Evolutionary conservation across 2,329 filamentous ascomycete species (phyloP), one percentile per base, ranked within the genome.

Genomic region (Alternaria triticina): DNA sequence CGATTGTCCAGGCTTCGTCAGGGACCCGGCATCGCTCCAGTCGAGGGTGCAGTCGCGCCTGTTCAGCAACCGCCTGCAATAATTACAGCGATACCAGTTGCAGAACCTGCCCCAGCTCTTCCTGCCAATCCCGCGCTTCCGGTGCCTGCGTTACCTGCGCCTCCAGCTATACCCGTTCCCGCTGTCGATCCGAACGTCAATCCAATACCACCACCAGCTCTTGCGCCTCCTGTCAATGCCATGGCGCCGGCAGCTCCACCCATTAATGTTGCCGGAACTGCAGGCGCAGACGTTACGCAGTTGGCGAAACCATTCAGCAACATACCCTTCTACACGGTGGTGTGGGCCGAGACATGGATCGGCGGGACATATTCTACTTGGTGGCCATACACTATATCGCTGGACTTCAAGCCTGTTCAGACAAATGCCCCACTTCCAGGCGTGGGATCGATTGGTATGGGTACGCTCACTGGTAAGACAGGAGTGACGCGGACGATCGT

Each of bases 321-420:
- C 15, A 54, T 65, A 25, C 68, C 71, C 47, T 73, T 69, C 10
- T 66, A 76, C 11, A 79, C 71, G 2, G 74, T 77, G 8, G 67
- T 74, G 54, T 81, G 78, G 78, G 60, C 75, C 13, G 73, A 78
- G 54, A 78, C 77, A 9, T 62, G 68, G 61, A 70, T 78, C 11
- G 72, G 65, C 20, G 65, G 70, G 10, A 71, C 67, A 2, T 65
- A 64, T 33, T 65, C 56, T 11, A 80, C 78, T 10, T 80, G 78
- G 79, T 66, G 75, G 8, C 76, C 75, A 8, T 56, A 70, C 13
- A 75, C 74, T 3, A 61, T 74, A 15, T 77, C 74, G 4, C 61
- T 78, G 13, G 73, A 72, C 13, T 76, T 77, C 54, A 63, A 66
- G 4, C 52, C 65, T 13, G 49, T 60, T 11, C 67, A 66, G 57